Base-by-base conservation (phyloP, 495 filamentous ascomycete genomes). In the Aspergillus funiculosus region DNA sequence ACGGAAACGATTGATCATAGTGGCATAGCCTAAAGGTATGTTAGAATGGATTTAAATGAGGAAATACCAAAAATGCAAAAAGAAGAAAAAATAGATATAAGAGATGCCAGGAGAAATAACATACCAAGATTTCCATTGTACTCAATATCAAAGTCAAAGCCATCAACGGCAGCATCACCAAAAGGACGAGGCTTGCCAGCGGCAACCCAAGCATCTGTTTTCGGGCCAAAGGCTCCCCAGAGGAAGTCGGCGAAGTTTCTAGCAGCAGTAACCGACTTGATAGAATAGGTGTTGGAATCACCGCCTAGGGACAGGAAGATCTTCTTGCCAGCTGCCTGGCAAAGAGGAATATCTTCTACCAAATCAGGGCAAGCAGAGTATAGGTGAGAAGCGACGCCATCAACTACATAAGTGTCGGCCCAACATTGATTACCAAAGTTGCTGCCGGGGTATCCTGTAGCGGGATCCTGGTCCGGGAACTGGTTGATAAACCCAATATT, bases 61-160 rank as follows among this genome's bases (percentile, higher is more conserved):
- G 11, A 37, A 18, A 22, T 21, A 20, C 1, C 20, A 28, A 38
- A 5, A 9, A 20, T 21, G n/a, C n/a, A n/a, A n/a, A n/a, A n/a
- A n/a, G n/a, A 9, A 21, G 19, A 11, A 11, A 9, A 19, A 11
- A 11, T 26, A 19, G 19, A 6, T 22, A 11, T 8, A 7, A 11
- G 18, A n/a, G n/a, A n/a, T n/a, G 32, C 19, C 11, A 11, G 9
- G 9, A 43, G 43, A 32, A 54, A 6, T 17, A 2, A 61, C 67
- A 47, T 75, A 72, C 76, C 60, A 64, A 55, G 32, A 56, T 57
- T 22, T 57, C 72, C 52, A 58, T 64, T 48, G 55, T 64, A 50
- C 54, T 85, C 81, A 26, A 82, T 73, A 64, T 85, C 80, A 51
- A 85, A 75, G 52, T 89, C 85, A 46, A 87, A 87, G 3, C 85